Percentiles rank a stretch among this genome's conserved stretches.
Conservation (phyloP, 2,329 filamentous ascomycete genomes). For the Pseudonectria foliicola region DNA sequence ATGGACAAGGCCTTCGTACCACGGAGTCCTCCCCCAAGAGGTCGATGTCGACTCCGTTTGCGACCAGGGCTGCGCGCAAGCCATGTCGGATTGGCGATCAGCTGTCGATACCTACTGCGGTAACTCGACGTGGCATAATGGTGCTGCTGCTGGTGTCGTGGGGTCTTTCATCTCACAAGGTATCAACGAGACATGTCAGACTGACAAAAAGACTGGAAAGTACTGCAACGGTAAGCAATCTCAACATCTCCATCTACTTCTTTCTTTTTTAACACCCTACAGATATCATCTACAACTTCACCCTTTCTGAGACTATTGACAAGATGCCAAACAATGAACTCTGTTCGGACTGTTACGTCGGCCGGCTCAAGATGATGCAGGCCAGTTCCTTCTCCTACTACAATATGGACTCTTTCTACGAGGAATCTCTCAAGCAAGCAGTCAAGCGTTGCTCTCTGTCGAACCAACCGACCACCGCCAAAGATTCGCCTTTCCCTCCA, state of each 20-base stretch:
- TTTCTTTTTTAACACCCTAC: background rate
- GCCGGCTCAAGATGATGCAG: slow-evolving; percentile 11
- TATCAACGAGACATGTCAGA: slow-evolving; percentile 9
- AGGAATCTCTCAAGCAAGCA: slow-evolving; percentile 4
- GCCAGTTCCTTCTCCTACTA: slow-evolving; percentile 9
- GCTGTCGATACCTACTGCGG: slow-evolving; percentile 1
- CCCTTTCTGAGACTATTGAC: background rate
- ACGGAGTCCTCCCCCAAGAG: slow-evolving; percentile 1
- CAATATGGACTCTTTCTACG: background rate
- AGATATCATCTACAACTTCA: background rate
- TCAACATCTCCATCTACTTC: background rate
- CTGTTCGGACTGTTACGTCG: slow-evolving; percentile 7
- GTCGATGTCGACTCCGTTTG: slow-evolving; percentile 1
- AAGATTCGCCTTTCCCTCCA: slow-evolving; percentile 1
- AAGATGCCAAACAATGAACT: background rate
- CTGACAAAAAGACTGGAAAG: slow-evolving; percentile 5
- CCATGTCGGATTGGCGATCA: slow-evolving; percentile 1
- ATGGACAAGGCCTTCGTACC: slow-evolving; percentile 4
- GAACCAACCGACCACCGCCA: slow-evolving; percentile 1
- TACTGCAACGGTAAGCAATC: slow-evolving; percentile 10
- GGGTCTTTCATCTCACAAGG: slow-evolving; percentile 3
- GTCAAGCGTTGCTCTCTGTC: slow-evolving; percentile 1
- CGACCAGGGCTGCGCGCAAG: slow-evolving; percentile 3
- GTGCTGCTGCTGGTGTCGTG: background rate
- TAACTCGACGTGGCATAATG: background rate